Evolutionary conservation across 805 yeast species (phyloP).

Genomic region (Debaryomyces castellii): DNA sequence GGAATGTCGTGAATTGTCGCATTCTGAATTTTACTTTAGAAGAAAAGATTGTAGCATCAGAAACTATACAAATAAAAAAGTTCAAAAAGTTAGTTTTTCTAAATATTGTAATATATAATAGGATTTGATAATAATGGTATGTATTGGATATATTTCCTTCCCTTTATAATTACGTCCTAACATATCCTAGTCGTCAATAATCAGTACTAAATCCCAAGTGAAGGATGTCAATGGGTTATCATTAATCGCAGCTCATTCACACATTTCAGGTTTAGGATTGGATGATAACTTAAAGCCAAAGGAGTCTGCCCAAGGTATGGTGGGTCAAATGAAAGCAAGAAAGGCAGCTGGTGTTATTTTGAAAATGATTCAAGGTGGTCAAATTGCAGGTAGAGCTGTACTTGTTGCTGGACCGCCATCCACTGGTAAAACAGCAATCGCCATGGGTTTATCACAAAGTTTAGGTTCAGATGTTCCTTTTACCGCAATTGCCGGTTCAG

Average conservation of each 20-base stretch:
- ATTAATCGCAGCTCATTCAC: slow-evolving; percentile 96
- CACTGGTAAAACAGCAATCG: slow-evolving; percentile 98
- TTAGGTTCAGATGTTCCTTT: slow-evolving; percentile 84
- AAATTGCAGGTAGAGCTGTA: slow-evolving; percentile 96
- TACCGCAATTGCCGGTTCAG: slow-evolving; percentile 93
- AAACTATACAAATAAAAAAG: too few relatives aligned
- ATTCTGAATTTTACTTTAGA: slow-evolving; percentile 16
- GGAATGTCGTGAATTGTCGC: slow-evolving; percentile 51
- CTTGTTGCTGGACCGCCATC: slow-evolving; percentile 97
- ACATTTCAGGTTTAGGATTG: slow-evolving; percentile 93
- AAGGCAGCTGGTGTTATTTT: slow-evolving; percentile 93
- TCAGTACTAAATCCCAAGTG: slow-evolving; percentile 30
- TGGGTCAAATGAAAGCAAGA: slow-evolving; percentile 93
- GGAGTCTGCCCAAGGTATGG: slow-evolving; percentile 86
- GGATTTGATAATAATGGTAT: neutral
- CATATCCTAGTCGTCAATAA: slow-evolving; percentile 12
- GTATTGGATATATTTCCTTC: neutral
- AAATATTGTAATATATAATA: neutral
- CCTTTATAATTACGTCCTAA: neutral
- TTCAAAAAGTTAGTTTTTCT: neutral
- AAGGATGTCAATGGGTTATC: slow-evolving; percentile 51
- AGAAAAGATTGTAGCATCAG: neutral
- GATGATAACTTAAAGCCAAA: slow-evolving; percentile 88
- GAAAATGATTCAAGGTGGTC: slow-evolving; percentile 90
- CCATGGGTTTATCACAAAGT: slow-evolving; percentile 84